These are phyloP conservation scores for Vicia sativa DNA, from an alignment of 306 rosid genomes.

Conservation along the genomic window DNA sequence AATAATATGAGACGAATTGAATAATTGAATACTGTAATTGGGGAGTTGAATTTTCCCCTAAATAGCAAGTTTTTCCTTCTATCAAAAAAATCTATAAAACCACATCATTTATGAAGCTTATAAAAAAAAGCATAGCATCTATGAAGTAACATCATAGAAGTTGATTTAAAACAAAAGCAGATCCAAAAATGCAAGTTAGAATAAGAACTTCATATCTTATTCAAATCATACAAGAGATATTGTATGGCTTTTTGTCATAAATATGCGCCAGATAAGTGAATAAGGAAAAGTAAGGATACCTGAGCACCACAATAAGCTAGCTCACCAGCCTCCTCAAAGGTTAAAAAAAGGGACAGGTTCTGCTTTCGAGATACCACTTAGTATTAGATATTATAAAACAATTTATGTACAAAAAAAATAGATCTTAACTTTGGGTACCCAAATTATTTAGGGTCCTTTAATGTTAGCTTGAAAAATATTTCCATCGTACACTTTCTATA, in stretches of 20 bases:
- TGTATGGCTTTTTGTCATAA: conserved; percentile 16
- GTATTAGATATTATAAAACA: too few species aligned
- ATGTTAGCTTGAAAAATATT: too few species aligned
- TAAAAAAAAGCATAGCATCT: background rate
- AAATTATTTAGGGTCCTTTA: too few species aligned
- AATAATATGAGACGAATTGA: too few species aligned
- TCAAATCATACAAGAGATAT: conserved; percentile 1
- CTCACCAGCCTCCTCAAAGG: conserved; percentile 97
- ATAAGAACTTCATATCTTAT: background rate
- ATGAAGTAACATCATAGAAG: conserved; percentile 7
- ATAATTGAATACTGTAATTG: background rate
- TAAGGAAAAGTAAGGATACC: conserved; percentile 51
- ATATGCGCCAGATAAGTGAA: conserved; percentile 30
- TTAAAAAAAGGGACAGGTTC: conserved; percentile 87
- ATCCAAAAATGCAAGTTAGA: conserved; percentile 11
- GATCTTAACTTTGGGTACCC: too few species aligned
- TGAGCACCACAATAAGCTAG: conserved; percentile 99
- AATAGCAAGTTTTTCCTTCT: conserved; percentile 4
- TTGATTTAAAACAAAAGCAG: conserved; percentile 28
- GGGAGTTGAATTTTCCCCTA: background rate
- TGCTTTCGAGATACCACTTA: conserved; percentile 60
- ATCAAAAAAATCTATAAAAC: background rate
- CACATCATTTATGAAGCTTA: conserved; percentile 1
- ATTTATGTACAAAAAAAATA: too few species aligned
- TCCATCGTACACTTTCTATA: too few species aligned